These are phyloP conservation scores for Truncatella angustata DNA, from an alignment of 2,329 filamentous ascomycete species.

Conservation along the genomic window DNA sequence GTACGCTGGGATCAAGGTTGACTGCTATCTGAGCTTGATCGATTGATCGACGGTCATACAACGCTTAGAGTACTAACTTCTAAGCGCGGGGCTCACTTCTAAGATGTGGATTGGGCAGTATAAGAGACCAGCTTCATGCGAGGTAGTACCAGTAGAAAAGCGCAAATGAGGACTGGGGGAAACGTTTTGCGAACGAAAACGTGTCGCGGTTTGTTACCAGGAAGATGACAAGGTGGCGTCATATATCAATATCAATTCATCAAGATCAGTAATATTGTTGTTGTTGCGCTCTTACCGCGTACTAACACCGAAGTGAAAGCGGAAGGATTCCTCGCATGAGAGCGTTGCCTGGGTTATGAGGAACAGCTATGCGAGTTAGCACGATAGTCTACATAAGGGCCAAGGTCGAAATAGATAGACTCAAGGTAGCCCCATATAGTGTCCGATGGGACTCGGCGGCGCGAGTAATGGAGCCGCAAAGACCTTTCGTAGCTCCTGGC, in stretches of 20 bases:
- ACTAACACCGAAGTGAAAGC: neutral
- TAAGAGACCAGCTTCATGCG: neutral
- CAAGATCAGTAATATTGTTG: neutral
- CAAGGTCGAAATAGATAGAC: neutral
- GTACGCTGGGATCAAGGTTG: slow-evolving; percentile 4
- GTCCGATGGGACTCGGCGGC: neutral
- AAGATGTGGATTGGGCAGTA: neutral
- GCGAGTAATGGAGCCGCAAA: slow-evolving; percentile 3
- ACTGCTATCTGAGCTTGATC: neutral
- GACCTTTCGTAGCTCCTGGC: neutral
- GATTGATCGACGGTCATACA: slow-evolving; percentile 3
- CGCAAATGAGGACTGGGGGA: neutral
- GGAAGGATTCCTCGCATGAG: neutral
- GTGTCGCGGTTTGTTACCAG: neutral
- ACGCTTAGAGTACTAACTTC: neutral
- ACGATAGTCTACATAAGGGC: neutral
- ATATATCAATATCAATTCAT: neutral
- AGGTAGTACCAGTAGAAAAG: neutral
- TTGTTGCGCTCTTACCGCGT: neutral
- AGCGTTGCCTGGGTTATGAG: neutral
- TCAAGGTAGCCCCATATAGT: slow-evolving; percentile 1
- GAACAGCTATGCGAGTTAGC: neutral
- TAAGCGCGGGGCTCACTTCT: slow-evolving; percentile 4
- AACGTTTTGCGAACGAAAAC: neutral
- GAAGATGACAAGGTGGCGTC: neutral